Conservation (phyloP, 257 asterid genomes). For the Nicotiana paniculata region DNA sequence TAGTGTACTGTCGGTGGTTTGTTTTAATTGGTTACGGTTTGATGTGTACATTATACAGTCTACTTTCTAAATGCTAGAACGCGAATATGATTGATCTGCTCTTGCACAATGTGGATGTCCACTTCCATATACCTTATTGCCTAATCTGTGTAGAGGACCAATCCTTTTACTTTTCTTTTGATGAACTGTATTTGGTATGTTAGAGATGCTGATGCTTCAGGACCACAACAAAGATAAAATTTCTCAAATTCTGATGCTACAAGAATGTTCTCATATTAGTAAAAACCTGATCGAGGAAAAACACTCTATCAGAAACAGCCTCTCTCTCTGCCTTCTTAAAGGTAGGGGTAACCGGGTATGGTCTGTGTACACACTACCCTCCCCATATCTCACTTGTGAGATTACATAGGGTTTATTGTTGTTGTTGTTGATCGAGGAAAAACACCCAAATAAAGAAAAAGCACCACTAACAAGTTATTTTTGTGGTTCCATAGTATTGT, state of each 20-base stretch:
- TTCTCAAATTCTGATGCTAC: background rate
- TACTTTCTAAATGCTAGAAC: slow-evolving; percentile 3
- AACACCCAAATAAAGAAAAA: background rate
- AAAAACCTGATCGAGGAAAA: background rate
- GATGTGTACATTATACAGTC: slow-evolving; percentile 14
- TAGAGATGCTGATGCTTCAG: slow-evolving; percentile 15
- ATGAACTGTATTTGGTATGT: background rate
- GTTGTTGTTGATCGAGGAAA: background rate
- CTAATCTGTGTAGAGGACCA: background rate
- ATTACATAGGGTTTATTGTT: no score
- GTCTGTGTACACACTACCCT: no score
- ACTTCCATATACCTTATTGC: background rate
- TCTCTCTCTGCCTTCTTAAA: no score
- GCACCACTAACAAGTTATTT: background rate
- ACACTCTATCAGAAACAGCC: background rate
- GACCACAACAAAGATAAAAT: slow-evolving; percentile 25
- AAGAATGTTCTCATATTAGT: background rate
- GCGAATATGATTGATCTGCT: slow-evolving; percentile 2
- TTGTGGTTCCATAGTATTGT: background rate
- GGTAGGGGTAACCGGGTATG: no score
- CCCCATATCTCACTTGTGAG: no score
- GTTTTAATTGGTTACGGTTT: background rate
- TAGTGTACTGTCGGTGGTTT: slow-evolving; percentile 8
- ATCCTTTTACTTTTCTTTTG: slow-evolving; percentile 12
- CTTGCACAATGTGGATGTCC: slow-evolving; percentile 8